Conservation (phyloP, 192 early-diverging fungal genomes). For the Mortierella claussenii region DNA sequence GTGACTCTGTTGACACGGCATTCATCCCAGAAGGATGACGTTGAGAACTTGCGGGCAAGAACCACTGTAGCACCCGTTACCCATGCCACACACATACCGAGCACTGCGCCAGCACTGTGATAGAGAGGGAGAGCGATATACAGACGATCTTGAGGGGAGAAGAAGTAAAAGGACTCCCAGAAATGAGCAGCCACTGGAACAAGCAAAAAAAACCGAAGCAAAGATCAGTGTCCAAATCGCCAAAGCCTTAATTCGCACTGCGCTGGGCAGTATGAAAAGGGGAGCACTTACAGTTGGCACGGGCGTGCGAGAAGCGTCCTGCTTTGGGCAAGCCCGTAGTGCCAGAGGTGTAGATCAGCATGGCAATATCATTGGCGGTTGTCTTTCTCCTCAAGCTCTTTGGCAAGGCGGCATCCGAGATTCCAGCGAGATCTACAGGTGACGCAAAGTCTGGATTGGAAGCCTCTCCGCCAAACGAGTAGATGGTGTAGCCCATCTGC, state of each 20-base stretch:
- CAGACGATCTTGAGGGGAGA: constrained; percentile 57
- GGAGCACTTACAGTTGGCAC: constrained; percentile 32
- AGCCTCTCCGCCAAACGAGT: constrained; percentile 18
- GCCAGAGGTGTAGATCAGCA: constrained; percentile 65
- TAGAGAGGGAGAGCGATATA: constrained; percentile 73
- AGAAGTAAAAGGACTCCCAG: constrained; percentile 46
- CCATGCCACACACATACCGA: constrained; percentile 43
- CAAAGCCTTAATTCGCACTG: too few relatives aligned
- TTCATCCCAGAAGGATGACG: constrained; percentile 64
- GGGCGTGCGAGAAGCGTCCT: constrained; percentile 58
- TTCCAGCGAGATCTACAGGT: constrained; percentile 23
- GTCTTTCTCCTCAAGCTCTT: constrained; percentile 25
- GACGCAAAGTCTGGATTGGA: constrained; percentile 38
- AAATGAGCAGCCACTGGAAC: constrained; percentile 39
- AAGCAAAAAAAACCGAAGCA: not conserved
- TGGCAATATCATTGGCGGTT: constrained; percentile 42
- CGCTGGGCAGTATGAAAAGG: not conserved
- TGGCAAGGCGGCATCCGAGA: constrained; percentile 39
- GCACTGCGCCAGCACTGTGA: constrained; percentile 63
- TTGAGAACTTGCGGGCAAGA: constrained; percentile 67
- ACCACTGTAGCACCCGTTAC: constrained; percentile 63
- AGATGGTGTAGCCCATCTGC: constrained; percentile 31
- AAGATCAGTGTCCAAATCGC: not conserved
- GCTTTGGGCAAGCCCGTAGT: constrained; percentile 75
- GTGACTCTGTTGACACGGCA: constrained; percentile 59